Base-by-base conservation (phyloP, 768 basidiomycete species). In the Lactifluus echinatus region DNA sequence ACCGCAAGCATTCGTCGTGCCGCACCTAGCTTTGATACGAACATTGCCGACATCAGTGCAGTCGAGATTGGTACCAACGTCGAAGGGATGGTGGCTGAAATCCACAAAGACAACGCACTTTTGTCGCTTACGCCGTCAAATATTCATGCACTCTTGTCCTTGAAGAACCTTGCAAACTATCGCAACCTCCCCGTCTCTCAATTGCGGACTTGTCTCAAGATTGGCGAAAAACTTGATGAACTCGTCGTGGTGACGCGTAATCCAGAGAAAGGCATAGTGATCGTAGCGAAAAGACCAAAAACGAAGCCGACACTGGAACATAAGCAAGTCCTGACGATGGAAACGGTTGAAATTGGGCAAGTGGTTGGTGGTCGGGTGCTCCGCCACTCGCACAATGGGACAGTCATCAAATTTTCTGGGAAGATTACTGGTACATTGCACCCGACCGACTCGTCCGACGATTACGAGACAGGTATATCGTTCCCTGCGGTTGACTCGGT, bases 231-330 rank as follows among this genome's bases (percentile, higher is more conserved):
- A 45, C 69, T 97, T 28, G 75, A 83, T 11, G 86, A 89, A 48
- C 76, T 99, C 19, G 82, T 89, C 7, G 89, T 98, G n/a, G 87
- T 93, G 23, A 87, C 89, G 8, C 87, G 89, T 62, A 93, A 90
- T 66, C 76, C 82, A 8, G 91, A 89, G 64, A 91, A 89, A 65
- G 82, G 84, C 8, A 78, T 97, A 61, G 87, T 96, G 59, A 84
- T 96, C 60, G 89, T 93, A 33, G 85, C 86, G 49, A 85, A 79
- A 64, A 79, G 79, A 61, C 84, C 85, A 1, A 84, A 84, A 67
- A 71, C 75, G 37, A 82, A 79, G 63, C 72, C 74, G 28, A 63
- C 78, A 4, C 57, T 76, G 4, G 67, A 76, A 15, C 71, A 75
- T 53, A 85, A 82, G 63, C 71, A 68, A 23, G 65, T 76, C 2